Conservation (phyloP, 2,329 filamentous ascomycete genomes). For the Penicillium crustosum region DNA sequence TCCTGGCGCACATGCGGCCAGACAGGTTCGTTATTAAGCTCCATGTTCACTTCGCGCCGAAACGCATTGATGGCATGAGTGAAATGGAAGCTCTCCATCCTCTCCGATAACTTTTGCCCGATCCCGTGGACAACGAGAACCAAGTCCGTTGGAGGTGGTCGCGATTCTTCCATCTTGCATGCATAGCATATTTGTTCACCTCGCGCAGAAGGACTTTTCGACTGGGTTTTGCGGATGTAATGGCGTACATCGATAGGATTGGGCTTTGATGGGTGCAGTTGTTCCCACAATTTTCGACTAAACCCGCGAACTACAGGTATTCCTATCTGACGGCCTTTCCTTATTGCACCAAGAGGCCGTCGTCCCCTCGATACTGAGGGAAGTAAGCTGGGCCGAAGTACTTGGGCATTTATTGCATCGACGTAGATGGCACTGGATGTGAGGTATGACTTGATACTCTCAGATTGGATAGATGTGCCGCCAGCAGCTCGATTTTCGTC, state of each 20-base stretch:
- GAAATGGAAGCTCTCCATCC: constrained; percentile 95
- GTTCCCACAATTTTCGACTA: constrained; percentile 73
- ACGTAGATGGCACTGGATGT: constrained; percentile 86
- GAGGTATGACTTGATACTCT: constrained; percentile 60
- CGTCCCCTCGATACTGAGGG: constrained; percentile 84
- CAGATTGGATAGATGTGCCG: constrained; percentile 42
- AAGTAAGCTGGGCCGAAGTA: constrained; percentile 80
- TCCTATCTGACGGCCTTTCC: constrained; percentile 78
- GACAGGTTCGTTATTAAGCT: constrained; percentile 73
- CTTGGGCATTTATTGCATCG: constrained; percentile 71
- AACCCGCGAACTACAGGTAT: constrained; percentile 89
- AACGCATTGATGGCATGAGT: constrained; percentile 94
- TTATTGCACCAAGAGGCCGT: constrained; percentile 77
- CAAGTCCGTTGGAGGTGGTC: constrained; percentile 76
- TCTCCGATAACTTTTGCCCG: constrained; percentile 90
- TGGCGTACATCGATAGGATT: constrained; percentile 43
- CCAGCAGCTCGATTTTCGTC: constrained; percentile 45
- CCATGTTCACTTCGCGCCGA: constrained; percentile 79
- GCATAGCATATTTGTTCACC: constrained; percentile 48
- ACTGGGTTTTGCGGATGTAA: constrained; percentile 43
- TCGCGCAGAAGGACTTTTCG: constrained; percentile 26
- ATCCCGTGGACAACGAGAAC: constrained; percentile 93
- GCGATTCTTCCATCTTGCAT: constrained; percentile 63
- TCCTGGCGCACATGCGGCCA: constrained; percentile 70
- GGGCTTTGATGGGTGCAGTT: constrained; percentile 59